These are phyloP conservation scores for Penicillium turbatum DNA, from an alignment of 495 filamentous ascomycete species.

Conservation along the genomic window DNA sequence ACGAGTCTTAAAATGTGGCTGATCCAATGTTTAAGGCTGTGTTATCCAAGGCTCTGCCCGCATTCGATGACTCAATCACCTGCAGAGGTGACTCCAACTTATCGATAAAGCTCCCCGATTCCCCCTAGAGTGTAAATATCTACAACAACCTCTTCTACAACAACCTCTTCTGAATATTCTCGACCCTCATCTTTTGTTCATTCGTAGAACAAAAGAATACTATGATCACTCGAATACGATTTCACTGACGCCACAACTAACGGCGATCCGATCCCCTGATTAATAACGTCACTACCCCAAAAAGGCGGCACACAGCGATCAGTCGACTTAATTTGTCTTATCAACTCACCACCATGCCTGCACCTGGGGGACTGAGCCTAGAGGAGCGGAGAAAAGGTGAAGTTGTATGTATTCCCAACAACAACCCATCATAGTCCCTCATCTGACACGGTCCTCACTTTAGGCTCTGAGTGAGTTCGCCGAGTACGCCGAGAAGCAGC, in stretches of 20 bases:
- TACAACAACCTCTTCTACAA: not conserved
- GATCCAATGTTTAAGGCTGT: not conserved
- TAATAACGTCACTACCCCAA: slow-evolving; percentile 25
- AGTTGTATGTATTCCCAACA: slow-evolving; percentile 49
- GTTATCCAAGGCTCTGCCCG: not conserved
- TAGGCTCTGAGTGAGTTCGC: slow-evolving; percentile 95
- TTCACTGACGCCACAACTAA: slow-evolving; percentile 29
- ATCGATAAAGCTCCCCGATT: slow-evolving; percentile 39
- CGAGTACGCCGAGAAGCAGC: slow-evolving; percentile 95
- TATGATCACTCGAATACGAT: slow-evolving; percentile 49
- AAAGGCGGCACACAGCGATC: slow-evolving; percentile 10
- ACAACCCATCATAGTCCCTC: not conserved
- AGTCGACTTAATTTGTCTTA: slow-evolving; percentile 6
- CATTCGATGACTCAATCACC: slow-evolving; percentile 29
- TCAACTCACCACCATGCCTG: slow-evolving; percentile 27
- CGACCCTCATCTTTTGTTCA: slow-evolving; percentile 1
- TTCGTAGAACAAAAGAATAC: slow-evolving; percentile 15
- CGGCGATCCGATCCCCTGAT: slow-evolving; percentile 17
- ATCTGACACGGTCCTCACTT: slow-evolving; percentile 11
- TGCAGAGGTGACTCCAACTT: slow-evolving; percentile 28
- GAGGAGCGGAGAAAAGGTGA: slow-evolving; percentile 85
- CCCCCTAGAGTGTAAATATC: slow-evolving; percentile 2
- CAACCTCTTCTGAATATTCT: not conserved
- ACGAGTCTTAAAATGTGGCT: not conserved
- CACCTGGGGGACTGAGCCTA: slow-evolving; percentile 52